Percentiles rank a stretch among this genome's conserved stretches.
phyloP scores from a whole-genome alignment of 164 flowering plant genomes.

The Stephania cephalantha region DNA sequence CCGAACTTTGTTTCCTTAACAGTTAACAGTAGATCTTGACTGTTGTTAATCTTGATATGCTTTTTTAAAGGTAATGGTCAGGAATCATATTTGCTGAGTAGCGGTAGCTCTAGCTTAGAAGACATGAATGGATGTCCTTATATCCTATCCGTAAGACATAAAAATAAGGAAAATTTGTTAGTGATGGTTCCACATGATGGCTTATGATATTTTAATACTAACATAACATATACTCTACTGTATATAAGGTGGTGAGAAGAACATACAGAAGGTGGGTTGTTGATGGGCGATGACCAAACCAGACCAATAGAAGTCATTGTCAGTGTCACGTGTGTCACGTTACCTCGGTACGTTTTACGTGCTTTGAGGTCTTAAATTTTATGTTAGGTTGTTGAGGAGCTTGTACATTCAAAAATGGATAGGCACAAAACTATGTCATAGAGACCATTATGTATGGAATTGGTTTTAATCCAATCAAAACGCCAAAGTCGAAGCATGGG shows the following conservation, averaged over 20 bases:
- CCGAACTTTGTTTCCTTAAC: background rate
- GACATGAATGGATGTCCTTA: no score
- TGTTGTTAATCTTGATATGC: background rate
- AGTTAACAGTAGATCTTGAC: background rate
- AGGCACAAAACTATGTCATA: background rate
- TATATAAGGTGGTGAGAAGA: background rate
- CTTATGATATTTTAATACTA: no score
- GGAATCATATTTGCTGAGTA: slow-evolving; percentile 59
- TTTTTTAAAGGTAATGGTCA: slow-evolving; percentile 43
- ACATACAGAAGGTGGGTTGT: background rate
- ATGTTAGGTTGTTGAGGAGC: background rate
- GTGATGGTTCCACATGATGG: no score
- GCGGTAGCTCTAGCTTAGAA: no score
- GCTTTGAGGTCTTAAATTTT: background rate
- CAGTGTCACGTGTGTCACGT: no score
- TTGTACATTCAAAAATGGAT: background rate
- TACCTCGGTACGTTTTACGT: background rate
- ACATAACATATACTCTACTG: no score
- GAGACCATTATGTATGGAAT: background rate
- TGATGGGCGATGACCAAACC: background rate
- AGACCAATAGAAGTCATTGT: background rate
- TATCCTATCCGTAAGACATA: no score
- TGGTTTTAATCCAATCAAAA: background rate
- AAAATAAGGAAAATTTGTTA: no score
- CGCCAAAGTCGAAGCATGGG: background rate